phyloP scores from a whole-genome alignment of 352 stramenopile species.

The Stramenopiles sp. region DNA sequence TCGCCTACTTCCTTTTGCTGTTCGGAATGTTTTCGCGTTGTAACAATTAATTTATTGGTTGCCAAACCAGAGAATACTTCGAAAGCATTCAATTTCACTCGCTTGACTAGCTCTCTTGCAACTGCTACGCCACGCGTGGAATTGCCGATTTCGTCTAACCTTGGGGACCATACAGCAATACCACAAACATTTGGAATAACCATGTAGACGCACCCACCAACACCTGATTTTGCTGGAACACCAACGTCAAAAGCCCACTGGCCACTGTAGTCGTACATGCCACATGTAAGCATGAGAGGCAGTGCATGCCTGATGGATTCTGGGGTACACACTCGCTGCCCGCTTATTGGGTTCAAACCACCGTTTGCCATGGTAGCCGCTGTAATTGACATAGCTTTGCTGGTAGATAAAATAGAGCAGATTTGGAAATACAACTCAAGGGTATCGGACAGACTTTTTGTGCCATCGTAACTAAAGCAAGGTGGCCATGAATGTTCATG shows the following conservation, averaged over 20 bases:
- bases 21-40: conserved; percentile 18
- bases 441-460: conserved; percentile 22
- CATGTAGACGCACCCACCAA: conserved; percentile 26
- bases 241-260: conserved; percentile 27
- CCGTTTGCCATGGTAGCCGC: conserved; percentile 31
- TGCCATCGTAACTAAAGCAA: not conserved
- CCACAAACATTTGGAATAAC: conserved; percentile 30
- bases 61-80: conserved; percentile 19
- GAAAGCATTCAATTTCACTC: conserved; percentile 28
- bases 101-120: conserved; percentile 21
- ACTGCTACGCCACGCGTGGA: conserved; percentile 28
- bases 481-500: conserved; percentile 22
- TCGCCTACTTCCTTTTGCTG: conserved; percentile 9
- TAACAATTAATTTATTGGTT: conserved; percentile 15
- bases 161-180: conserved; percentile 29
- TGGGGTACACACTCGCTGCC: conserved; percentile 25
- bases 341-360: conserved; percentile 28
- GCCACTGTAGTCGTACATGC: conserved; percentile 32
- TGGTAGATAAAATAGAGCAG: conserved; percentile 29
- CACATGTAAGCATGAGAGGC: conserved; percentile 26
- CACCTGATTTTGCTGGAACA: conserved; percentile 30
- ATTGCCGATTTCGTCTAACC: conserved; percentile 31
- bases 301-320: conserved; percentile 24
- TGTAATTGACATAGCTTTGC: conserved; percentile 23
- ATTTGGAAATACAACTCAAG: conserved; percentile 30